These are phyloP conservation scores for Phytopythium helicoides DNA, from an alignment of 352 stramenopile species.

Conservation along the genomic window DNA sequence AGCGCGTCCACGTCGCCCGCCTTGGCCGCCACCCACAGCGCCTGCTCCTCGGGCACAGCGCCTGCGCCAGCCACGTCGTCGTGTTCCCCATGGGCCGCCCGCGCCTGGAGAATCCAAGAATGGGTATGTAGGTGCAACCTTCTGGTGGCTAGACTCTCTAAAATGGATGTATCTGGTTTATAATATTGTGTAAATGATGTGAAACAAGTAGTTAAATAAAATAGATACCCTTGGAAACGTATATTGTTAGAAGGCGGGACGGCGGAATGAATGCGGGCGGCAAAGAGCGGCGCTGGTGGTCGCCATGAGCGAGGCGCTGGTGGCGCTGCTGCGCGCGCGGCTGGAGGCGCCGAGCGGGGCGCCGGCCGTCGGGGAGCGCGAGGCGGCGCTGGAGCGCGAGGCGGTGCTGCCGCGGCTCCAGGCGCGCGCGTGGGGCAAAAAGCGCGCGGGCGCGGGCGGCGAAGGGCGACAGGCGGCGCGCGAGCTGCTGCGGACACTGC, in stretches of 20 bases:
- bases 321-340: too few relatives aligned
- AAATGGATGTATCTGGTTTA: too few relatives aligned
- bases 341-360: neutral
- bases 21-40: slow-evolving; percentile 75
- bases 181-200: neutral
- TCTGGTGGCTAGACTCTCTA: too few relatives aligned
- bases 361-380: neutral
- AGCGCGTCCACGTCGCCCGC: slow-evolving; percentile 55
- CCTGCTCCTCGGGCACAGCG: slow-evolving; percentile 73
- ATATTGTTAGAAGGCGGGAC: too few relatives aligned
- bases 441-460: too few relatives aligned
- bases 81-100: slow-evolving; percentile 60
- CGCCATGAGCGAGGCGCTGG: too few relatives aligned
- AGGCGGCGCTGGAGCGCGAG: neutral
- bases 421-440: neutral
- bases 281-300: too few relatives aligned
- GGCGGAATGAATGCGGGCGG: slow-evolving; percentile 1
- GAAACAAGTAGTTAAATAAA: neutral
- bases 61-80: slow-evolving; percentile 71
- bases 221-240: too few relatives aligned
- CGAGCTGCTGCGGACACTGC: slow-evolving; percentile 14
- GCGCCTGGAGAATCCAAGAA: neutral
- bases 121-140: neutral
- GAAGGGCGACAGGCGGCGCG: too few relatives aligned
- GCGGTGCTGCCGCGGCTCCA: too few relatives aligned